Conservation (phyloP, 2,329 filamentous ascomycete genomes). For the Thermothelomyces thermophilus region DNA sequence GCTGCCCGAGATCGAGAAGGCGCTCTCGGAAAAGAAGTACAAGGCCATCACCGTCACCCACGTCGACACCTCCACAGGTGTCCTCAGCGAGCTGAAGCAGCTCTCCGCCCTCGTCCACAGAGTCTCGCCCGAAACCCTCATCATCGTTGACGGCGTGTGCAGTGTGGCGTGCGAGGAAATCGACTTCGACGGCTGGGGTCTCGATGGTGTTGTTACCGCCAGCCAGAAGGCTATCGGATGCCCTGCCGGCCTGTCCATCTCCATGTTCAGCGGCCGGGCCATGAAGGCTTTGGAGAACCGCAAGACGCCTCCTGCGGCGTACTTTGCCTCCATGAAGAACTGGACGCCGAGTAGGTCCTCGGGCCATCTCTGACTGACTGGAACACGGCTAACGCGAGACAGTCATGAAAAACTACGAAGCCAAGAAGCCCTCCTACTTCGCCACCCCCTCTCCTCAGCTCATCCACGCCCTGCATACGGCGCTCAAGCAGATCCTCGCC, state of each 20-base stretch:
- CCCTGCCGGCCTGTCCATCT: constrained; percentile 87
- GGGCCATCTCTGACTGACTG: neutral
- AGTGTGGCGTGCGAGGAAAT: constrained; percentile 95
- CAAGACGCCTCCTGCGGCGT: constrained; percentile 75
- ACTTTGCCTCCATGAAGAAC: constrained; percentile 96
- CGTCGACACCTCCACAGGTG: constrained; percentile 94
- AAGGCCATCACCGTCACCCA: constrained; percentile 94
- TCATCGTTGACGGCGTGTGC: constrained; percentile 95
- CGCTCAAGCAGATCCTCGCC: constrained; percentile 78
- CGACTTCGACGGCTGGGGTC: constrained; percentile 86
- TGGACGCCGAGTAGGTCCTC: constrained; percentile 73
- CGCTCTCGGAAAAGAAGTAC: constrained; percentile 83
- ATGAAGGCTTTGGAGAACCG: constrained; percentile 73
- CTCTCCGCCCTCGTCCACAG: constrained; percentile 75
- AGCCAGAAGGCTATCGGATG: constrained; percentile 96
- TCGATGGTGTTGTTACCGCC: constrained; percentile 89
- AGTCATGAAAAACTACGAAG: constrained; percentile 99
- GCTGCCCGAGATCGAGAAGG: constrained; percentile 79
- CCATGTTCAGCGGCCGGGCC: constrained; percentile 86
- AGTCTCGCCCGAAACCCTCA: constrained; percentile 83
- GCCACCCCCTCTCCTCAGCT: constrained; percentile 94
- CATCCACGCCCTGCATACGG: constrained; percentile 84
- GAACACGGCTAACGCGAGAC: neutral
- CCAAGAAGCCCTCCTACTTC: constrained; percentile 95
- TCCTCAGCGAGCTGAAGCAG: constrained; percentile 82